These are phyloP conservation scores for Podospora conica DNA, from an alignment of 495 filamentous ascomycete species.

Conservation along the genomic window DNA sequence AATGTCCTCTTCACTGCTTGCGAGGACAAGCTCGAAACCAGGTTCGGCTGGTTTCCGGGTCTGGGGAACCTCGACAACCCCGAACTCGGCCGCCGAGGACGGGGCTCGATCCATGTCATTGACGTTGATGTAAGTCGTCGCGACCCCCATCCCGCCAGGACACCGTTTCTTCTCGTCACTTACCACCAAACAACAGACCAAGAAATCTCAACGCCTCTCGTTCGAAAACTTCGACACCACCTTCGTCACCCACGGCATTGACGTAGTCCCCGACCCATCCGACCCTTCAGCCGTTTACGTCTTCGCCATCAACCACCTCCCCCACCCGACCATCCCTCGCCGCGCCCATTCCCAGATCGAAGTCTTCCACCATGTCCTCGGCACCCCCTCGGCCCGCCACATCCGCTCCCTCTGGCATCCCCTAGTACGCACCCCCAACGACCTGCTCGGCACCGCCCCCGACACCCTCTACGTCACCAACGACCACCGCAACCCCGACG, in stretches of 20 bases:
- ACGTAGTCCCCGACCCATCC: conserved; percentile 44
- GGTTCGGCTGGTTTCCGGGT: conserved; percentile 53
- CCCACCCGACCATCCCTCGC: conserved; percentile 25
- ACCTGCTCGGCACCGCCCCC: conserved; percentile 45
- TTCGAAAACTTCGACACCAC: conserved; percentile 48
- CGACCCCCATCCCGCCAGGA: not conserved
- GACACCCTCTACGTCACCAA: conserved; percentile 54
- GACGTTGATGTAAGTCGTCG: conserved; percentile 42
- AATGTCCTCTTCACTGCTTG: conserved; percentile 53
- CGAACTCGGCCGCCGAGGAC: conserved; percentile 20
- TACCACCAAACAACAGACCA: conserved; percentile 34
- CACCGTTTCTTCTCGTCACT: not conserved
- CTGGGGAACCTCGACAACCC: conserved; percentile 37
- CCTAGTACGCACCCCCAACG: conserved; percentile 54
- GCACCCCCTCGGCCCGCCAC: conserved; percentile 27
- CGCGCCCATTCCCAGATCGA: conserved; percentile 45
- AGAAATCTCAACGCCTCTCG: conserved; percentile 40
- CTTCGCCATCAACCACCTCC: conserved; percentile 53
- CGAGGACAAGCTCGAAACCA: conserved; percentile 38
- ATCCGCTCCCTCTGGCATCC: conserved; percentile 43
- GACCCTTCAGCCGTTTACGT: conserved; percentile 50
- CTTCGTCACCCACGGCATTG: conserved; percentile 57
- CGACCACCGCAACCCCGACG: conserved; percentile 49
- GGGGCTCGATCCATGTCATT: conserved; percentile 49
- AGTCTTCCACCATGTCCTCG: conserved; percentile 49